A percentile compares a stretch with the other conserved stretches of the same genome.
Conservation (phyloP, 441 rosid species). For the Iberis amara region DNA sequence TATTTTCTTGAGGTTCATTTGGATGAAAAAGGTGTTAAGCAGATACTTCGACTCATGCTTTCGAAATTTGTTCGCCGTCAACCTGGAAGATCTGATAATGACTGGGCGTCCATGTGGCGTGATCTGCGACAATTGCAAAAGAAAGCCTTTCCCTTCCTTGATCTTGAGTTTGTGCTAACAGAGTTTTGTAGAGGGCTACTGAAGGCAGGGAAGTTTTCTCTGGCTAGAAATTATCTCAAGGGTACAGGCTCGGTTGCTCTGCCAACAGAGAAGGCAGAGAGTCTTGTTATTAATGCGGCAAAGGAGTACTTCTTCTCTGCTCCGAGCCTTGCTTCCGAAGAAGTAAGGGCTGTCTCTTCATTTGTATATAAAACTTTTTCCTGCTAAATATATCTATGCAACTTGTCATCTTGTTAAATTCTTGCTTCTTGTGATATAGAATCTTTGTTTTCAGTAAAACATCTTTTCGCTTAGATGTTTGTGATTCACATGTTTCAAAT, state of each 20-base stretch:
- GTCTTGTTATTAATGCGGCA: slow-evolving; percentile 89
- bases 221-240: slow-evolving; percentile 89
- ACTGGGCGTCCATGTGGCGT: slow-evolving; percentile 99
- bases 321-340: slow-evolving; percentile 79
- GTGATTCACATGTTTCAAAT: slow-evolving; percentile 23
- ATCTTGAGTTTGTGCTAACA: slow-evolving; percentile 77
- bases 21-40: slow-evolving; percentile 89
- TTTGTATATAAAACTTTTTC: slow-evolving; percentile 16
- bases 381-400: slow-evolving; percentile 5
- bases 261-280: slow-evolving; percentile 85
- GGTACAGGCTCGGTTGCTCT: slow-evolving; percentile 82
- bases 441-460: neutral
- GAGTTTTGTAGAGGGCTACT: slow-evolving; percentile 96
- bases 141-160: slow-evolving; percentile 89
- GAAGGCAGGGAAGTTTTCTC: slow-evolving; percentile 97
- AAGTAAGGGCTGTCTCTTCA: slow-evolving; percentile 47
- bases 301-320: slow-evolving; percentile 95
- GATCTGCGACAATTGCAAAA: slow-evolving; percentile 77
- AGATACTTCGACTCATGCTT: slow-evolving; percentile 88
- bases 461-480: slow-evolving; percentile 1
- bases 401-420: slow-evolving; percentile 19
- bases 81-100: slow-evolving; percentile 83
- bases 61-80: slow-evolving; percentile 89
- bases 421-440: slow-evolving; percentile 15
- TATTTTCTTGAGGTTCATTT: slow-evolving; percentile 70